These are phyloP conservation scores for Cubamyces sp. DNA, from an alignment of 768 basidiomycete species.

Conservation along the genomic window DNA sequence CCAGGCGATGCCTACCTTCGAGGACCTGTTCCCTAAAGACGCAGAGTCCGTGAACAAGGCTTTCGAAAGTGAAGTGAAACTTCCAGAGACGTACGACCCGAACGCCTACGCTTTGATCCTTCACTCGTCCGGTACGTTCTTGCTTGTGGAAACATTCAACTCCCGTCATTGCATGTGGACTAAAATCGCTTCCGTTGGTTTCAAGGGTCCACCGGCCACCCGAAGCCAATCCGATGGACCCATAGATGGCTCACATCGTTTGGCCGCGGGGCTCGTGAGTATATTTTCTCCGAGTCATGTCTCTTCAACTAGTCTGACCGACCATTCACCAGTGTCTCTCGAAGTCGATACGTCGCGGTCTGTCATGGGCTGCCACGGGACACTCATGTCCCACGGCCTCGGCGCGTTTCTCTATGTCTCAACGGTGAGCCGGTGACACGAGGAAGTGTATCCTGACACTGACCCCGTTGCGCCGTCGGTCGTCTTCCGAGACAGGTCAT, in stretches of 20 bases:
- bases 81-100: background rate
- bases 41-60: background rate
- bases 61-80: background rate
- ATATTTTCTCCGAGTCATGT: background rate
- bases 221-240: conserved; percentile 30
- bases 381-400: conserved; percentile 19
- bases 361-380: conserved; percentile 13
- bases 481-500: background rate
- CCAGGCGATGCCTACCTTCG: conserved; percentile 9
- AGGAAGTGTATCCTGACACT: background rate
- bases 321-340: background rate
- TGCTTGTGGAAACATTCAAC: too few species aligned
- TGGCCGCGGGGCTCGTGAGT: conserved; percentile 18
- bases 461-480: too few species aligned
- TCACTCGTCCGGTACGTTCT: conserved; percentile 19
- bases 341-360: background rate
- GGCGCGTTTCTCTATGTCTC: conserved; percentile 1
- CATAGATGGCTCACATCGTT: conserved; percentile 17
- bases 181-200: background rate
- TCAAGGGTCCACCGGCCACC: conserved; percentile 31
- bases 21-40: conserved; percentile 7
- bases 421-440: background rate
- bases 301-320: background rate
- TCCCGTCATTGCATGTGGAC: too few species aligned
- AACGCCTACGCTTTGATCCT: background rate